Base-by-base conservation (phyloP, 2,329 filamentous ascomycete species). In the Diaporthe caulivora region DNA sequence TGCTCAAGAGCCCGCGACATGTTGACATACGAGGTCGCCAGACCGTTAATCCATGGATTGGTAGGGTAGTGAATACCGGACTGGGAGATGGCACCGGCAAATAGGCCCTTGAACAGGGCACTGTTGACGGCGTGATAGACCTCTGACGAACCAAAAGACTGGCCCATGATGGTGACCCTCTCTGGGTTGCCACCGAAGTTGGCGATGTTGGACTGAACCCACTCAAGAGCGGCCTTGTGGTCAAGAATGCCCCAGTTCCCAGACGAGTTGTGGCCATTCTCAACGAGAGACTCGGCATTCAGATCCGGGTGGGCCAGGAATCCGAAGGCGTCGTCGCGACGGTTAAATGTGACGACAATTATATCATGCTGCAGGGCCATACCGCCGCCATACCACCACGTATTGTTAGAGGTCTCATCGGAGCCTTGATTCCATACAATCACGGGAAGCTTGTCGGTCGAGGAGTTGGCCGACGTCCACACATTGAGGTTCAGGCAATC, bases 401-500 rank as follows among this genome's bases (percentile, higher is more conserved):
- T 17, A 26, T 58, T 26, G 40, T 69, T 31, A 18, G 71, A 69
- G 1, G 71, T 72, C 62, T 72, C 71, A 53, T 72, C 71, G 17
- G 58, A 75, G 62, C 75, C 71, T 53, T 69, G 62, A 21, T 72
- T 78, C 76, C 77, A 79, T 37, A 79, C 75, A 34, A 80, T 75
- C 13, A 82, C 81, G 13, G 81, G 80, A 15, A 80, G 75, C 60
- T 80, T 79, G 17, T 76, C 76, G 15, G 74, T 57, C 1, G 76
- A 75, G 13, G 76, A 77, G 55, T 77, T 78, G 34, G 79, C 80
- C 1, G 78, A 76, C 13, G 78, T 80, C 80, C 79, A 82, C 64
- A 82, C 76, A 71, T 82, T 82, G 47, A 82, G 75, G 64, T 79
- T 80, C 47, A 82, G 76, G 65, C 81, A 82, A 74, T 82, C 80